Evolutionary conservation across 2,329 filamentous ascomycete species (phyloP).

Genomic region (Alternaria dauci): DNA sequence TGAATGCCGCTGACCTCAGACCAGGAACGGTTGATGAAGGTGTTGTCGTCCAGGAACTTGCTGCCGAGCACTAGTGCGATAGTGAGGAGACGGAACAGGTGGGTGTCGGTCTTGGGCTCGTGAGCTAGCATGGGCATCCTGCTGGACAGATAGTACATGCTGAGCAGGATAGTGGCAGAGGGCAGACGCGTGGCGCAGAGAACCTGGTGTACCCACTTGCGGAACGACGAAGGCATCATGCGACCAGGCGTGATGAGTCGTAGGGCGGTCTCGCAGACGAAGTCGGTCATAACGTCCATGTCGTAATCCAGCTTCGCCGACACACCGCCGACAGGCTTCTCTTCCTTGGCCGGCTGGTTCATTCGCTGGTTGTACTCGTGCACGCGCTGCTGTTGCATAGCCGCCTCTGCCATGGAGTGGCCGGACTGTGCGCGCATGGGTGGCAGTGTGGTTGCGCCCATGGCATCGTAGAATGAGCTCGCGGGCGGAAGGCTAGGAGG

Average conservation of each 20-base stretch:
- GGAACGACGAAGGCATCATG: slow-evolving; percentile 75
- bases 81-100: slow-evolving; percentile 88
- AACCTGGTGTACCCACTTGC: slow-evolving; percentile 91
- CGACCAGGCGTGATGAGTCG: slow-evolving; percentile 71
- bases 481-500: slow-evolving; percentile 47
- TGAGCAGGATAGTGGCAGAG: slow-evolving; percentile 88
- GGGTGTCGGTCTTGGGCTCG: slow-evolving; percentile 63
- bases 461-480: slow-evolving; percentile 56
- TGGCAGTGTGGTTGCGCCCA: slow-evolving; percentile 56
- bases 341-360: slow-evolving; percentile 63
- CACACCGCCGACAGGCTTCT: slow-evolving; percentile 81
- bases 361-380: slow-evolving; percentile 51
- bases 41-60: slow-evolving; percentile 97
- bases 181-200: slow-evolving; percentile 88
- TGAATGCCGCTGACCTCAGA: slow-evolving; percentile 92
- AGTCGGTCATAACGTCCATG: slow-evolving; percentile 95
- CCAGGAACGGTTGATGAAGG: slow-evolving; percentile 97
- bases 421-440: slow-evolving; percentile 56
- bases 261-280: slow-evolving; percentile 88
- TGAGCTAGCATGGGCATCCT: slow-evolving; percentile 77
- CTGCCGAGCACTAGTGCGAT: slow-evolving; percentile 85
- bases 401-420: slow-evolving; percentile 47
- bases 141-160: slow-evolving; percentile 87
- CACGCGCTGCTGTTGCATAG: slow-evolving; percentile 52
- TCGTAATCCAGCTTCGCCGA: slow-evolving; percentile 96